Conservation (phyloP, 306 rosid genomes). For the Hippophae gyantsensis region DNA sequence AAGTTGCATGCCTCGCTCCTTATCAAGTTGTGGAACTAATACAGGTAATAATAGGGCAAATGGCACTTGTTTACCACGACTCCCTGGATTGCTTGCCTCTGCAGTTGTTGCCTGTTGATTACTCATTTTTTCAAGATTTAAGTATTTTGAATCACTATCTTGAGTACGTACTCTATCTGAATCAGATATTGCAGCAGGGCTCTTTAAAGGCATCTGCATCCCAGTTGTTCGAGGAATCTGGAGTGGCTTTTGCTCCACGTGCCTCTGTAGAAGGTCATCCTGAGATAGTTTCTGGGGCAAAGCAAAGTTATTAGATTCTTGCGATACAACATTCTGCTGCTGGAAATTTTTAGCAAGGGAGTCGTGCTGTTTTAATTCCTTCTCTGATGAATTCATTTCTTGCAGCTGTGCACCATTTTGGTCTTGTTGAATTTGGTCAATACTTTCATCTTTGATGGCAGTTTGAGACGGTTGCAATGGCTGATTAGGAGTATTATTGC, state of each 20-base stretch:
- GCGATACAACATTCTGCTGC: conserved; percentile 32
- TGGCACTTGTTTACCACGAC: conserved; percentile 62
- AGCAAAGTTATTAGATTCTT: conserved; percentile 30
- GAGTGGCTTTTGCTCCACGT: conserved; percentile 30
- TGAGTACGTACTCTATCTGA: conserved; percentile 38
- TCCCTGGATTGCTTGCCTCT: conserved; percentile 49
- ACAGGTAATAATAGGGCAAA: conserved; percentile 71
- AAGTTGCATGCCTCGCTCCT: conserved; percentile 77
- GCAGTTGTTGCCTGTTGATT: conserved; percentile 74
- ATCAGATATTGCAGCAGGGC: conserved; percentile 29
- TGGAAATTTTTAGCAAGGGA: conserved; percentile 33
- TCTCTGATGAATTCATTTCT: conserved; percentile 46
- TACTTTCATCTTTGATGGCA: conserved; percentile 30
- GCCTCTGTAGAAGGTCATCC: conserved; percentile 40
- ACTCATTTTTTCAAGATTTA: conserved; percentile 83
- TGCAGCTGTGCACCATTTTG: conserved; percentile 36
- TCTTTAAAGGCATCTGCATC: conserved; percentile 41
- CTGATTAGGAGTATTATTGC: conserved; percentile 43
- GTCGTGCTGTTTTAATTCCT: conserved; percentile 43
- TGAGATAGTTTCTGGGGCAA: conserved; percentile 46
- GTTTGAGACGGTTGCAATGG: conserved; percentile 37
- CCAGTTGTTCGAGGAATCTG: conserved; percentile 49
- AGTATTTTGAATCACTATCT: conserved; percentile 59
- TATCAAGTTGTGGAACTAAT: conserved; percentile 71
- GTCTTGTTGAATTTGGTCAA: conserved; percentile 47